Conservation (phyloP, 805 yeast genomes). For the Candida stauntonica region DNA sequence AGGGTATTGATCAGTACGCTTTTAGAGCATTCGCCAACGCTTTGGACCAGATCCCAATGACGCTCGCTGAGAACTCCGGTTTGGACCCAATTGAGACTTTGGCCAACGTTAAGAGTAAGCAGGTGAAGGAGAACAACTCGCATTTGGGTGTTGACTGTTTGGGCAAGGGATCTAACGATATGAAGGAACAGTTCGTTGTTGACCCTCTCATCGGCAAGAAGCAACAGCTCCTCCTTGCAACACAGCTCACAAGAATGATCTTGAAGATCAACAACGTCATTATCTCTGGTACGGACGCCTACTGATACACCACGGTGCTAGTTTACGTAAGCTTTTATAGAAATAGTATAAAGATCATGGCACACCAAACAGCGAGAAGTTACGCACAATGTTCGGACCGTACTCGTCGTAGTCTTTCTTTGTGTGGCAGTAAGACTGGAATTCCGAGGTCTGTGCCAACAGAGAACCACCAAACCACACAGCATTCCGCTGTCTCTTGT, state of each 20-base stretch:
- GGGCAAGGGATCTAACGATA: constrained; percentile 82
- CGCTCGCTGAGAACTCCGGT: constrained; percentile 96
- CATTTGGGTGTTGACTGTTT: constrained; percentile 91
- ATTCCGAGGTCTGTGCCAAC: constrained; percentile 95
- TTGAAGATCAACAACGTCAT: constrained; percentile 95
- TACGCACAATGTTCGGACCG: constrained; percentile 97
- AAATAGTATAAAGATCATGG: too few relatives aligned
- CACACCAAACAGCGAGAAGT: constrained; percentile 90
- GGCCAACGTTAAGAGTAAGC: constrained; percentile 78
- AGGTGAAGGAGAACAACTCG: constrained; percentile 65
- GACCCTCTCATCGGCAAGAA: constrained; percentile 97
- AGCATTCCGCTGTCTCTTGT: constrained; percentile 96
- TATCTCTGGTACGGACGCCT: constrained; percentile 79
- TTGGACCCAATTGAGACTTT: constrained; percentile 89
- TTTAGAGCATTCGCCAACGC: constrained; percentile 93
- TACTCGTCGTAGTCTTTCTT: constrained; percentile 96
- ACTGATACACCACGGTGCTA: constrained; percentile 34
- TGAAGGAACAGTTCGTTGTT: constrained; percentile 90
- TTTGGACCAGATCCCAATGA: constrained; percentile 87
- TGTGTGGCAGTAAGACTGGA: constrained; percentile 93
- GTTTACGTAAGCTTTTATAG: too few relatives aligned
- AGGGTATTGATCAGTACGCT: constrained; percentile 96
- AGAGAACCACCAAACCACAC: constrained; percentile 99
- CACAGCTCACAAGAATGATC: constrained; percentile 97
- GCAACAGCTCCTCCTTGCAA: constrained; percentile 91